Evolutionary conservation across 2,329 filamentous ascomycete genomes (phyloP).

Genomic region (Coleophoma eucalyptorum): DNA sequence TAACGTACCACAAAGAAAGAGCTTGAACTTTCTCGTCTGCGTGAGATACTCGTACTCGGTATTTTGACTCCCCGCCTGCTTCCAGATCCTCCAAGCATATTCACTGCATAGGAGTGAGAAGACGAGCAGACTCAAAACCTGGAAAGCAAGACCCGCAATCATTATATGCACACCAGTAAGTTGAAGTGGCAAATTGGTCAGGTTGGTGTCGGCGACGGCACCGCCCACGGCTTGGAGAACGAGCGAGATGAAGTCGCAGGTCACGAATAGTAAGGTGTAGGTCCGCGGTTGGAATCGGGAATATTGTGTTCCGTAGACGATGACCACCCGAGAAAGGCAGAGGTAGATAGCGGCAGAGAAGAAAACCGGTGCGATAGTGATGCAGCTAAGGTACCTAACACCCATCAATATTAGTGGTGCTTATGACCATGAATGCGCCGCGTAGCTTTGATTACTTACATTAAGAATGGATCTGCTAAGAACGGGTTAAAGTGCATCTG

Average conservation of each 20-base stretch:
- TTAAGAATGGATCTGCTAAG: constrained; percentile 2
- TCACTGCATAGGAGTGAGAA: constrained; percentile 10
- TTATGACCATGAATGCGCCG: no score
- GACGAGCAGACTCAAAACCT: constrained; percentile 24
- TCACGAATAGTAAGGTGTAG: constrained; percentile 40
- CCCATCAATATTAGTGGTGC: not conserved
- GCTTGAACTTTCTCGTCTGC: constrained; percentile 16
- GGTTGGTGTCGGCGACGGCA: constrained; percentile 44
- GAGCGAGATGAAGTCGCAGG: constrained; percentile 53
- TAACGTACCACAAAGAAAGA: constrained; percentile 1
- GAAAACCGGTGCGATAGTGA: constrained; percentile 35
- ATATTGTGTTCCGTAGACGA: constrained; percentile 43
- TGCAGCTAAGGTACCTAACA: constrained; percentile 58
- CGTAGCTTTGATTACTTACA: not conserved
- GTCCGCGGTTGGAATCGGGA: constrained; percentile 38
- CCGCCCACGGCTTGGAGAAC: constrained; percentile 55
- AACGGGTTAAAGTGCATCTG: constrained; percentile 4
- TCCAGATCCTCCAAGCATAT: not conserved
- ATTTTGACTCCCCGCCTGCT: constrained; percentile 57
- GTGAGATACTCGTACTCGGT: not conserved
- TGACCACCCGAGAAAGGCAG: constrained; percentile 48
- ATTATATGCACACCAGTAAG: constrained; percentile 19
- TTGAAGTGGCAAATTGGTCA: constrained; percentile 15
- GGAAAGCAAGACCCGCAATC: constrained; percentile 29
- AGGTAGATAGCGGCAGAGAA: constrained; percentile 60